Conservation (phyloP, 257 asterid genomes). For the Rehmannia glutinosa region DNA sequence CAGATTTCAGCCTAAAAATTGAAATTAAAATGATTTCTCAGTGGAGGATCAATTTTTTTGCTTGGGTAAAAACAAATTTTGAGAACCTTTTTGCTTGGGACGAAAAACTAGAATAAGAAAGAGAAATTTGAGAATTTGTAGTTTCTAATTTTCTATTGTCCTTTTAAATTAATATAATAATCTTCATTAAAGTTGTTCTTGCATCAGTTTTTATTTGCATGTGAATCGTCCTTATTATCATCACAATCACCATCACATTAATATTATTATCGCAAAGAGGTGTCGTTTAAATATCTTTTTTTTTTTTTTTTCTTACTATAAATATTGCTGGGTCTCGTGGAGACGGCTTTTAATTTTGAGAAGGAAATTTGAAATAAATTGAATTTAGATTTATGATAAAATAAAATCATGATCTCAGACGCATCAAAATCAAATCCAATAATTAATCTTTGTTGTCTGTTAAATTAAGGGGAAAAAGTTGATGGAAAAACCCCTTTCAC, state of each 20-base stretch:
- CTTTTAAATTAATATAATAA: not conserved
- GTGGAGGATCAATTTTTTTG: not conserved
- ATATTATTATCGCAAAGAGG: conserved; percentile 2
- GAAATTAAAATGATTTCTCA: not conserved
- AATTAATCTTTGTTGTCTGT: conserved; percentile 13
- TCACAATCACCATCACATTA: conserved; percentile 35
- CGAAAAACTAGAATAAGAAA: no score
- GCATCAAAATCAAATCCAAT: conserved; percentile 61
- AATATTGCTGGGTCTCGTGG: no score
- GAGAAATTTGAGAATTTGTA: conserved; percentile 36
- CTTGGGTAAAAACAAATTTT: conserved; percentile 11
- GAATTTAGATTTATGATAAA: conserved; percentile 19
- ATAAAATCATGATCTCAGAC: conserved; percentile 52
- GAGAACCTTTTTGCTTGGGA: conserved; percentile 23
- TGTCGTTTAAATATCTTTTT: conserved; percentile 1
- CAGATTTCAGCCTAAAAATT: no score
- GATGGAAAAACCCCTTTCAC: conserved; percentile 34
- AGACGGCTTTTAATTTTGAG: no score
- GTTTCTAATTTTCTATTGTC: conserved; percentile 24
- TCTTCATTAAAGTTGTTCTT: not conserved
- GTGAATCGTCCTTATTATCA: conserved; percentile 12
- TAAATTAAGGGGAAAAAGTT: conserved; percentile 13
- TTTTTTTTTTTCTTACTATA: not conserved
- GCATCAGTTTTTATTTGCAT: conserved; percentile 20
- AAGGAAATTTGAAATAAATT: not conserved